phyloP scores from a whole-genome alignment of 148 eudicot genomes.

The Euryodendron excelsum region DNA sequence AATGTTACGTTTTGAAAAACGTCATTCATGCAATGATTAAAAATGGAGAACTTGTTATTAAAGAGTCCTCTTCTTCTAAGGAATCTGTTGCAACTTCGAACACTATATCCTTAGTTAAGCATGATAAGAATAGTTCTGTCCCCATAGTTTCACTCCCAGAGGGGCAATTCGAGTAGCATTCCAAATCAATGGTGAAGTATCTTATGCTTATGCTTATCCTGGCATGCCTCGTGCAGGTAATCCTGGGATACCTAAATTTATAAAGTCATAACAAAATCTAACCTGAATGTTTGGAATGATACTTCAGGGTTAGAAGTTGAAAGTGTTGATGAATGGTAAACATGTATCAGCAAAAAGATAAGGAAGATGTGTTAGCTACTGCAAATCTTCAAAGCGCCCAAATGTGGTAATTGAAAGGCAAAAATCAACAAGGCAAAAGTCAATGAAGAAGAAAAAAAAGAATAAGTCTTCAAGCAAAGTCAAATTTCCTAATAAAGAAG shows the following conservation, averaged over 20 bases:
- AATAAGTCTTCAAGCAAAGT: not conserved
- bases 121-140: not conserved
- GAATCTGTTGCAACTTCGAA: not conserved
- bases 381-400: not conserved
- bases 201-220: no score
- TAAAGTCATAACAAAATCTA: no score
- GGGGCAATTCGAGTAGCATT: no score
- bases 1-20: not conserved
- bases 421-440: not conserved
- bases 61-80: not conserved
- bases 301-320: no score
- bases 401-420: not conserved
- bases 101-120: not conserved
- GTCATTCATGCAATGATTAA: not conserved
- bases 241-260: not conserved
- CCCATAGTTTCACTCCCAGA: not conserved
- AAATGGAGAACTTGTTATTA: not conserved
- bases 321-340: no score
- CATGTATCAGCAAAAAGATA: not conserved
- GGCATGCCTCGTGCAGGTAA: not conserved
- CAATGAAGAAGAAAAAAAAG: not conserved
- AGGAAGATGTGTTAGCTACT: not conserved
- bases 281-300: no score
- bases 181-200: no score
- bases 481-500: not conserved